A percentile compares a stretch with the other conserved stretches of the same genome.
Conservation (phyloP, 2,329 filamentous ascomycete genomes). For the Colletotrichum simmondsii region DNA sequence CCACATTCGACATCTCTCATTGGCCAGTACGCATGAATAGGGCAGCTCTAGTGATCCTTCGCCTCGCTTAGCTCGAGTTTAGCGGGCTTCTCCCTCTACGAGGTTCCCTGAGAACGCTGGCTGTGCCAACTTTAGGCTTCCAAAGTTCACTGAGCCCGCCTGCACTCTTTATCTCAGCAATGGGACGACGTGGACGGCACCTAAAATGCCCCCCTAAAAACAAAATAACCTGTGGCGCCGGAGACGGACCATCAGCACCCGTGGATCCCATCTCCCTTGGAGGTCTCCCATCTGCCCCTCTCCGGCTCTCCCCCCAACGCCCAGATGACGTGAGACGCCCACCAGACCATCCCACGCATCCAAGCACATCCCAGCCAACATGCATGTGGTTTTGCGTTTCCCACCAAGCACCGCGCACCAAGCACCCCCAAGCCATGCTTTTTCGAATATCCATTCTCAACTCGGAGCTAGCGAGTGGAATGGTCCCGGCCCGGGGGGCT, state of each 20-base stretch:
- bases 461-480: background rate
- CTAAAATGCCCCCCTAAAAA: background rate
- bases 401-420: too few species aligned
- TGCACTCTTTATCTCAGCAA: background rate
- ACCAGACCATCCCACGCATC: background rate
- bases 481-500: slow-evolving; percentile 26
- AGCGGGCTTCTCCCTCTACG: background rate
- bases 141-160: background rate
- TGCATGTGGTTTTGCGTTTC: background rate
- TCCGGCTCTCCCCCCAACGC: background rate
- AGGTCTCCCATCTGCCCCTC: background rate
- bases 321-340: slow-evolving; percentile 30
- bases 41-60: slow-evolving; percentile 7
- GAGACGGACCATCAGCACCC: slow-evolving; percentile 22
- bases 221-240: background rate
- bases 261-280: background rate
- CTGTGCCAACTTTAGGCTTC: background rate
- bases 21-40: background rate
- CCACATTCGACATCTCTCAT: background rate
- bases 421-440: background rate
- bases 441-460: background rate
- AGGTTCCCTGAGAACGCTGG: background rate
- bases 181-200: background rate
- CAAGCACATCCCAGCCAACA: background rate
- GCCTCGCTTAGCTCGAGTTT: slow-evolving; percentile 2